phyloP scores from a whole-genome alignment of 2,329 filamentous ascomycete genomes.

The Huntiella bhutanensis region DNA sequence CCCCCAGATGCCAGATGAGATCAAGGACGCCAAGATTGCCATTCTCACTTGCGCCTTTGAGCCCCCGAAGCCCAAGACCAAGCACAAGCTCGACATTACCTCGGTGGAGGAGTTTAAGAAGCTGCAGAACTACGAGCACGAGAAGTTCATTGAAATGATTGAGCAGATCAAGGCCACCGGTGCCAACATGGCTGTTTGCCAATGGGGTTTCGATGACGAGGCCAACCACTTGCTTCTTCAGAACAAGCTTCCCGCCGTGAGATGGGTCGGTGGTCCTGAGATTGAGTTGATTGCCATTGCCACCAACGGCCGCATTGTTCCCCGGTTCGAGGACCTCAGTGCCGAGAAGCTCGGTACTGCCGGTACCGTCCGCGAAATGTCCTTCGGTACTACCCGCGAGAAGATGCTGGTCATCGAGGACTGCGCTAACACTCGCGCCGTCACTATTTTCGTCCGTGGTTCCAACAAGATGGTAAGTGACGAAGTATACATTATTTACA shows the following conservation, averaged over 20 bases:
- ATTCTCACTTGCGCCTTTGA: slow-evolving; percentile 97
- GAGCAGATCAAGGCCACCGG: slow-evolving; percentile 93
- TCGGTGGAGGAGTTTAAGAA: slow-evolving; percentile 97
- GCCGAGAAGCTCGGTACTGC: slow-evolving; percentile 79
- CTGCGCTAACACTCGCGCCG: slow-evolving; percentile 90
- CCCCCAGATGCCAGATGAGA: slow-evolving; percentile 94
- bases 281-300: slow-evolving; percentile 98
- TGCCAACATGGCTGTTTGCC: slow-evolving; percentile 93
- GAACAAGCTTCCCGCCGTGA: slow-evolving; percentile 84
- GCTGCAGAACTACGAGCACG: slow-evolving; percentile 83
- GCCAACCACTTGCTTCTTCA: slow-evolving; percentile 93
- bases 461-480: slow-evolving; percentile 95
- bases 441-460: slow-evolving; percentile 88
- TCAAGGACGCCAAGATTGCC: slow-evolving; percentile 86
- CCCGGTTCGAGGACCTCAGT: slow-evolving; percentile 85
- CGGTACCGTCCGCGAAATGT: slow-evolving; percentile 83
- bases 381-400: slow-evolving; percentile 89
- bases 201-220: slow-evolving; percentile 99
- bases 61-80: slow-evolving; percentile 97
- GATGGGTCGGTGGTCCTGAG: slow-evolving; percentile 96
- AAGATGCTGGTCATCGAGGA: slow-evolving; percentile 99
- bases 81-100: slow-evolving; percentile 97
- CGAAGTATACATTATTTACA: background rate
- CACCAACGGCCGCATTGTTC: slow-evolving; percentile 93
- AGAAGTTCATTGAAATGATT: slow-evolving; percentile 98